Evolutionary conservation across 306 rosid species (phyloP).

Genomic region (Sicyos baderoa): DNA sequence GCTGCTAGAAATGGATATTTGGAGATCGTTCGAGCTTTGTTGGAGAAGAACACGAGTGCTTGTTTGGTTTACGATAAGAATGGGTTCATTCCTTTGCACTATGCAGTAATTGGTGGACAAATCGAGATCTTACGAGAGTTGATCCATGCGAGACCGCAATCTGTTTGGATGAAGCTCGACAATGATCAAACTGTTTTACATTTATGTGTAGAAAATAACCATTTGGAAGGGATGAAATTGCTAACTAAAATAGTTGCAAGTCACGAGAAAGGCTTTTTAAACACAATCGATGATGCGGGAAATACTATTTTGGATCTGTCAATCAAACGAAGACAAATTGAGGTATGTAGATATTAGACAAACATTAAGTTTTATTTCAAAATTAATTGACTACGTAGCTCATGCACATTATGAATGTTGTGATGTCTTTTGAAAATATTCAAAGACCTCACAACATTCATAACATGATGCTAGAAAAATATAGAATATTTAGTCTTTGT

Average conservation of each 20-base stretch:
- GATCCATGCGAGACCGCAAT: background rate
- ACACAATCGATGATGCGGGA: background rate
- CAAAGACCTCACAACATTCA: too few species aligned
- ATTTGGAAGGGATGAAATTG: background rate
- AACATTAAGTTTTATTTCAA: too few species aligned
- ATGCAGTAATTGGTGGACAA: background rate
- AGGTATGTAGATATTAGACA: background rate
- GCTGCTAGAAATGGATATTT: background rate
- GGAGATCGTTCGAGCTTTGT: conserved; percentile 4
- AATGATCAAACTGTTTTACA: conserved; percentile 5
- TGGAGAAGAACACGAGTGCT: background rate
- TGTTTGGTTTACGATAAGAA: background rate
- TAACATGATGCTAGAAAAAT: too few species aligned
- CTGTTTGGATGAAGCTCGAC: background rate
- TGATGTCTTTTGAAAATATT: too few species aligned
- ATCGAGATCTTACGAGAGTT: background rate
- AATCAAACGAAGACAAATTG: background rate
- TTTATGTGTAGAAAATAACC: background rate
- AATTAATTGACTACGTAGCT: too few species aligned
- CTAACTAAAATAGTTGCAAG: background rate
- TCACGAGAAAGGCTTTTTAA: background rate
- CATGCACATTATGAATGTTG: too few species aligned
- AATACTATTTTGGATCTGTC: conserved; percentile 12
- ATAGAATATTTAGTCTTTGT: too few species aligned
- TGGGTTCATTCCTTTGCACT: conserved; percentile 11